Conservation (phyloP, 345 rosid species). For the Syzygium oleosum region DNA sequence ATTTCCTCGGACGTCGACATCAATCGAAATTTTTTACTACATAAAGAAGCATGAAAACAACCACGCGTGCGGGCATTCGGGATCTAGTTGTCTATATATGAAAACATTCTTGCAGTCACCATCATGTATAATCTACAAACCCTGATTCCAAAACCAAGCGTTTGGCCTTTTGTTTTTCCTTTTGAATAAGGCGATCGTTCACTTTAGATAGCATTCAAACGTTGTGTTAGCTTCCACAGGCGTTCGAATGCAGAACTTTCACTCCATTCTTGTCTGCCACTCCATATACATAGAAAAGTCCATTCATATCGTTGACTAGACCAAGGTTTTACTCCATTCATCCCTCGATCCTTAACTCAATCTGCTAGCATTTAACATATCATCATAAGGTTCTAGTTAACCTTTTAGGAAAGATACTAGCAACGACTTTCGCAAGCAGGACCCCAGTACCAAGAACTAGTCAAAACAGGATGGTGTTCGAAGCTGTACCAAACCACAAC, state of each 20-base stretch:
- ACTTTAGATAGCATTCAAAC: neutral
- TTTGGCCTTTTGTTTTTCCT: too few species aligned
- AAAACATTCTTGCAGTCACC: neutral
- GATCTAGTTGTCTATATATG: neutral
- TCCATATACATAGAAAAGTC: neutral
- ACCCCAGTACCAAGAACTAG: neutral
- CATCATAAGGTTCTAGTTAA: too few species aligned
- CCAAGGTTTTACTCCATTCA: neutral
- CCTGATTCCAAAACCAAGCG: neutral
- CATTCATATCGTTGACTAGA: neutral
- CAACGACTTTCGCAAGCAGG: neutral
- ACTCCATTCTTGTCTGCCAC: neutral
- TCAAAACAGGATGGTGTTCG: neutral
- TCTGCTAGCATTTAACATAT: neutral
- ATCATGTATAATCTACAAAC: neutral
- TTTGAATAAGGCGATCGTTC: too few species aligned
- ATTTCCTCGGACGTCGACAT: neutral
- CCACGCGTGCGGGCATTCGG: rapidly evolving
- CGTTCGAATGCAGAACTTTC: neutral
- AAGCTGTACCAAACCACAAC: neutral
- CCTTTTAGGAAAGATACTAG: too few species aligned
- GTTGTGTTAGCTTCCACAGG: neutral
- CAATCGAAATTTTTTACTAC: neutral
- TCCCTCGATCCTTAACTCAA: neutral
- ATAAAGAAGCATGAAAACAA: neutral